Evolutionary conservation across 371 early-diverging fungal genomes (phyloP), one percentile per base, ranked within the genome.

Genomic region (Rhizopus arrhizus): DNA sequence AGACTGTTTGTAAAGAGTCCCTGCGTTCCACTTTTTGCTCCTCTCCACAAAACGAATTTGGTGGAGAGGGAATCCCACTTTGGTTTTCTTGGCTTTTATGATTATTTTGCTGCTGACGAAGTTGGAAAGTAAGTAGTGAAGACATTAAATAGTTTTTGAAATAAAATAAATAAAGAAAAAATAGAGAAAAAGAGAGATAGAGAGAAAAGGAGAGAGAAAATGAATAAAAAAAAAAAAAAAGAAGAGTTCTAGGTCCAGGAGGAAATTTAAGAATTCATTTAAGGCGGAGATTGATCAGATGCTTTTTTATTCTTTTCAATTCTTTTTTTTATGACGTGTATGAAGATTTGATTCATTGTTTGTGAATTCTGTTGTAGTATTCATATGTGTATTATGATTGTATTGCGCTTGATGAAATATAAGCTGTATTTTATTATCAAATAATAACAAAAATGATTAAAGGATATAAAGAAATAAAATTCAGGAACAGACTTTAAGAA

Each of bases 11-110:
- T 28, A 75, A 59, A 4, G 73, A 75, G 53, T 71, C 75, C 58
- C 72, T 71, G 29, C 71, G 71, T 29, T 64, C 47, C 8, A 34
- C 42, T 50, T 36, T 48, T 49, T 66, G 43, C 29, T 78, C 79
- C 53, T 78, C 79, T 34, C 79, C 79, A 54, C 72, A 78, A 69
- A 76, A 78, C 15, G 76, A 75, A 41, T 66, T 78, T 31, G 79
- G 79, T 22, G 79, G 79, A 53, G 79, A 78, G 28, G 79, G 79
- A 52, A 78, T 69, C 9, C 73, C 64, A 54, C 56, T 56, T 15
- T 64, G 49, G 6, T 12, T 42, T 53, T 52, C 29, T 41, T 46
- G 16, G 4, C 42, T 53, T 48, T 58, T 22, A 46, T 61, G 33
- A 22, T 22, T 22, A 22, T 22, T 22, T 53, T 55, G 58, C 12